Evolutionary conservation across 352 stramenopile genomes (phyloP).

Genomic region (Pythium vanterpoolii): DNA sequence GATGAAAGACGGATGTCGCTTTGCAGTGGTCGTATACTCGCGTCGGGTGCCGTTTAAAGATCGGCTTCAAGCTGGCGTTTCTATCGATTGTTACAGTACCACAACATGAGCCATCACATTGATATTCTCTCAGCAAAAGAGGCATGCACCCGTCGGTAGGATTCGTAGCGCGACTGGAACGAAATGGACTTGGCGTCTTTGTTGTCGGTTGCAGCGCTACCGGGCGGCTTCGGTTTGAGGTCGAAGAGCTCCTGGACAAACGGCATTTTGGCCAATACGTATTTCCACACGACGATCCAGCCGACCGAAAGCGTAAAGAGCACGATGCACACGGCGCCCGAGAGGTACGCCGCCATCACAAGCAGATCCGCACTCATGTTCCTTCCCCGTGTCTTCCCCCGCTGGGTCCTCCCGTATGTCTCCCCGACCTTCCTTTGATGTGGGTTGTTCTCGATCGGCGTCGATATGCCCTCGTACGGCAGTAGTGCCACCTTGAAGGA

Average conservation of each 20-base stretch:
- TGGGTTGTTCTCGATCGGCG: not conserved
- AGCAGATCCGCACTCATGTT: slow-evolving; percentile 47
- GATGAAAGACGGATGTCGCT: not conserved
- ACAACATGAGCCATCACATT: not conserved
- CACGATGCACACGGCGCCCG: slow-evolving; percentile 73
- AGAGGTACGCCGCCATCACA: slow-evolving; percentile 66
- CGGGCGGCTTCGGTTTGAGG: slow-evolving; percentile 50
- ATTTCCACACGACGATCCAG: slow-evolving; percentile 86
- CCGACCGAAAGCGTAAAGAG: slow-evolving; percentile 72
- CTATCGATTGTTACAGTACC: not conserved
- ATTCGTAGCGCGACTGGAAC: slow-evolving; percentile 70
- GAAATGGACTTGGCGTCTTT: slow-evolving; percentile 39
- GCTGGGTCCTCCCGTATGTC: not conserved
- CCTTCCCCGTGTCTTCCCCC: not conserved
- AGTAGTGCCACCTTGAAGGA: not conserved
- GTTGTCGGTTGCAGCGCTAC: slow-evolving; percentile 26
- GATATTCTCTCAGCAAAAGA: not conserved
- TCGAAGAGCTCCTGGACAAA: slow-evolving; percentile 84
- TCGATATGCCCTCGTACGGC: not conserved
- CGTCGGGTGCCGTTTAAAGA: not conserved
- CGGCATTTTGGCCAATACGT: slow-evolving; percentile 77
- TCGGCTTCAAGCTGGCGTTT: slow-evolving; percentile 13
- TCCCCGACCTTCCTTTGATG: not conserved
- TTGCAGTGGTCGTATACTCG: not conserved
- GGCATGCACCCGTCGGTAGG: slow-evolving; percentile 52